Evolutionary conservation across 768 basidiomycete genomes (phyloP).

Genomic region (Gautieria morchelliformis): DNA sequence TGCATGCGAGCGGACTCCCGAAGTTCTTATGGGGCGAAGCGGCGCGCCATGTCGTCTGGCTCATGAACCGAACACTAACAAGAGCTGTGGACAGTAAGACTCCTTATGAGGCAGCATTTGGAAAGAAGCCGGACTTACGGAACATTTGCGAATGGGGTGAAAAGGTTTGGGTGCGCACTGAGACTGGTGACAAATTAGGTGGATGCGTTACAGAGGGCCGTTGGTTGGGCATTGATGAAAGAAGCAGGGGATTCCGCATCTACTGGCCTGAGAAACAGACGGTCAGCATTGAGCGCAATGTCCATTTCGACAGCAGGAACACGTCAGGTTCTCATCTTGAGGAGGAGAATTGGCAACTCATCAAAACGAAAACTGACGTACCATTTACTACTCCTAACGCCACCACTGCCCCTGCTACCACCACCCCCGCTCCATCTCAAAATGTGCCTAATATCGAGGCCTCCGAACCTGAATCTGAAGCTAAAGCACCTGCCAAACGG

Average conservation of each 20-base stretch:
- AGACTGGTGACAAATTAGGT: constrained; percentile 13
- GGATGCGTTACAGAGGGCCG: constrained; percentile 9
- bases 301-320: not conserved
- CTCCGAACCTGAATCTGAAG: not conserved
- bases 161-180: constrained; percentile 9
- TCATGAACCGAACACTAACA: too few species aligned
- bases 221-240: constrained; percentile 8
- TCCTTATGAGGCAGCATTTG: too few species aligned
- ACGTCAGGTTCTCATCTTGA: not conserved
- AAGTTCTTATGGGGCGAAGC: too few species aligned
- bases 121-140: too few species aligned
- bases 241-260: constrained; percentile 1
- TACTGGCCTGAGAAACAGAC: constrained; percentile 14
- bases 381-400: too few species aligned
- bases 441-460: too few species aligned
- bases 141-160: too few species aligned
- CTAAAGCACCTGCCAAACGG: not conserved
- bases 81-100: too few species aligned
- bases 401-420: too few species aligned
- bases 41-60: too few species aligned
- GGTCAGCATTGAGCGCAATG: constrained; percentile 10
- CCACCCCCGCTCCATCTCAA: too few species aligned
- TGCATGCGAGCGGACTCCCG: too few species aligned
- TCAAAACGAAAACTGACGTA: not conserved
- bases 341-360: constrained; percentile 1